A percentile compares a stretch with the other conserved stretches of the same genome.
Conservation (phyloP, 176 grass and related monocot species). For the Luzula sylvatica region DNA sequence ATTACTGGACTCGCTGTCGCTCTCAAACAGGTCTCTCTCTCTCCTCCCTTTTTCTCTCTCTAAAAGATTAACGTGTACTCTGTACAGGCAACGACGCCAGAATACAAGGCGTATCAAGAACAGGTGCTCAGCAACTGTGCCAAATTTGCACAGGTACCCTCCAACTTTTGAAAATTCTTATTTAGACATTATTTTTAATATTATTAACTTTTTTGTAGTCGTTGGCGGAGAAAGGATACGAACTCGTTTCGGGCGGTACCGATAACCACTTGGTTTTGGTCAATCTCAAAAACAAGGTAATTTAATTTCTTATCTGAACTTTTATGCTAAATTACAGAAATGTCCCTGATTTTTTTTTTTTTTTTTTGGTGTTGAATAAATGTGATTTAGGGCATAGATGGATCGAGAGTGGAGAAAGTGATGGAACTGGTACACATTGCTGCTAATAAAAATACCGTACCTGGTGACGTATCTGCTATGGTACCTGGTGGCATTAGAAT, state of each 20-base stretch:
- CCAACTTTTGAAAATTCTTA: background rate
- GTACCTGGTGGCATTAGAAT: constrained; percentile 99
- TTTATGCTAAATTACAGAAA: constrained; percentile 9
- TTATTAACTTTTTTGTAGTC: constrained; percentile 34
- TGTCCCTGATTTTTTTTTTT: background rate
- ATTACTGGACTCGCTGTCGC: constrained; percentile 96
- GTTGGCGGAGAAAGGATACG: constrained; percentile 65
- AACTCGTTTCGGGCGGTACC: constrained; percentile 94
- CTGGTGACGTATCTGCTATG: constrained; percentile 98
- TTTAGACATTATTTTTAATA: constrained; percentile 8
- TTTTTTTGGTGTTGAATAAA: constrained; percentile 4
- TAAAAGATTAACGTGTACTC: too few relatives aligned
- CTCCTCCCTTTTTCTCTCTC: background rate
- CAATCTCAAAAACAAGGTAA: constrained; percentile 95
- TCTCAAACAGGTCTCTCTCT: constrained; percentile 67
- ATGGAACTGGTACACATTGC: constrained; percentile 94
- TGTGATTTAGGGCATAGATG: constrained; percentile 69
- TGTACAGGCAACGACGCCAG: constrained; percentile 60
- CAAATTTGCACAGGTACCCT: constrained; percentile 82
- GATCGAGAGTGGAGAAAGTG: constrained; percentile 94
- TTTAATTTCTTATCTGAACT: background rate
- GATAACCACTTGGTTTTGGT: constrained; percentile 99
- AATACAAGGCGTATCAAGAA: constrained; percentile 92
- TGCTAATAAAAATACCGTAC: constrained; percentile 98
- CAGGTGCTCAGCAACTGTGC: constrained; percentile 91